Evolutionary conservation across 495 filamentous ascomycete genomes (phyloP).

Genomic region (Lasiosphaeriaceae sp.): DNA sequence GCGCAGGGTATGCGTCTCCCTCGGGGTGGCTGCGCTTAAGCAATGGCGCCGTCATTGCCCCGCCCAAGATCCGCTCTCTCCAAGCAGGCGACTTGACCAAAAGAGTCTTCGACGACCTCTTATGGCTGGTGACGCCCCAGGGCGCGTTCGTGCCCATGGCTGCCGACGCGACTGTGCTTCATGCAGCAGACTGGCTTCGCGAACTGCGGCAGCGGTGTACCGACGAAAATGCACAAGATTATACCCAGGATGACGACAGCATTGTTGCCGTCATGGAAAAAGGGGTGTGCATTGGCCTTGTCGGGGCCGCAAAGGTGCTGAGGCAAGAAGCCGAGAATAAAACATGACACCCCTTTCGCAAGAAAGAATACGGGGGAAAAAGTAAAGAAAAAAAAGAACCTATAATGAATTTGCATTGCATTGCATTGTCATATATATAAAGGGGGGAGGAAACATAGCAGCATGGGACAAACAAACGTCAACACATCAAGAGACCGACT

Average conservation of each 20-base stretch:
- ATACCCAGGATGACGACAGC: constrained; percentile 33
- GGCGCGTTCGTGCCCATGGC: constrained; percentile 44
- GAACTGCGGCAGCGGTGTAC: constrained; percentile 1
- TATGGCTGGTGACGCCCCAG: constrained; percentile 34
- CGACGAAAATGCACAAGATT: constrained; percentile 10
- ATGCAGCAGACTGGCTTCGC: constrained; percentile 40
- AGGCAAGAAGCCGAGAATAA: constrained; percentile 14
- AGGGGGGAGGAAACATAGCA: too few species aligned
- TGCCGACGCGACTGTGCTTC: constrained; percentile 34
- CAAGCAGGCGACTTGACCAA: constrained; percentile 29
- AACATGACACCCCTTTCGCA: background rate
- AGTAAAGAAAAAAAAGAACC: background rate
- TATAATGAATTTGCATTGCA: too few species aligned
- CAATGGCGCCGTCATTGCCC: constrained; percentile 33
- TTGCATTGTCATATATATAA: too few species aligned
- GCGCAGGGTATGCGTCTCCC: constrained; percentile 40
- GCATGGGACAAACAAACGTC: too few species aligned
- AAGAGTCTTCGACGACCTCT: constrained; percentile 13
- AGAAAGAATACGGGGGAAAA: background rate
- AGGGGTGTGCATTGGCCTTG: constrained; percentile 38
- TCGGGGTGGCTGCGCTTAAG: constrained; percentile 45
- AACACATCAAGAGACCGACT: too few species aligned
- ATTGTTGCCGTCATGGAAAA: constrained; percentile 43
- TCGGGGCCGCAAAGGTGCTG: constrained; percentile 37
- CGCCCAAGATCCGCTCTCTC: constrained; percentile 36